Conservation (phyloP, 2,329 filamentous ascomycete genomes). For the Alternaria alternata region DNA sequence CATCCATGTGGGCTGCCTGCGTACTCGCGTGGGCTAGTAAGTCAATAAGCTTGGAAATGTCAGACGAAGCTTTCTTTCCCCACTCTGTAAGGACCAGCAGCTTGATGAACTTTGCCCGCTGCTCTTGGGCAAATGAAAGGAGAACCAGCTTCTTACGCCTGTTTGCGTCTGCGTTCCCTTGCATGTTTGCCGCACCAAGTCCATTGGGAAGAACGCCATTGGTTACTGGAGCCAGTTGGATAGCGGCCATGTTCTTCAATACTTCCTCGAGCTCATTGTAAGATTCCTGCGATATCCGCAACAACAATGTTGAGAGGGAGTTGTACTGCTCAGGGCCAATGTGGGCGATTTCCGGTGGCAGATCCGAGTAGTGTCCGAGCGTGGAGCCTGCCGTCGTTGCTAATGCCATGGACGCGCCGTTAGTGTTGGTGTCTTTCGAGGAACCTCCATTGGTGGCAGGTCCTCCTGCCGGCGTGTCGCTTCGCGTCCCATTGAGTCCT, state of each 20-base stretch:
- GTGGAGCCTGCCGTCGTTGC: conserved; percentile 14
- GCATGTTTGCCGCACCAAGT: conserved; percentile 39
- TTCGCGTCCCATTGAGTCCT: conserved; percentile 24
- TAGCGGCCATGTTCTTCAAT: conserved; percentile 73
- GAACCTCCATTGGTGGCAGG: conserved; percentile 21
- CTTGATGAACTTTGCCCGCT: conserved; percentile 91
- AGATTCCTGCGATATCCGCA: conserved; percentile 81
- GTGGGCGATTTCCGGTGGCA: conserved; percentile 67
- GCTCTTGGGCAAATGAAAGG: conserved; percentile 78
- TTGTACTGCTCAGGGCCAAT: conserved; percentile 76
- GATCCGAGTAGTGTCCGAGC: conserved; percentile 36
- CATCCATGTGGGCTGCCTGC: conserved; percentile 39
- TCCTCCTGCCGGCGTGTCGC: conserved; percentile 21
- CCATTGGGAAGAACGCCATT: conserved; percentile 55
- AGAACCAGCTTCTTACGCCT: conserved; percentile 74
- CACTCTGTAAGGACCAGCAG: conserved; percentile 89
- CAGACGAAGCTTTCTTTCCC: conserved; percentile 70
- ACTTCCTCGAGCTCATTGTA: conserved; percentile 79
- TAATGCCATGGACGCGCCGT: conserved; percentile 28
- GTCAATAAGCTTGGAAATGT: conserved; percentile 88
- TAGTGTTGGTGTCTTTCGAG: conserved; percentile 17
- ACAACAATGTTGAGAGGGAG: conserved; percentile 76
- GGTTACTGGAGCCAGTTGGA: conserved; percentile 66
- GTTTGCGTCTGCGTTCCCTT: conserved; percentile 40
- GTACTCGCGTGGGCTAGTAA: conserved; percentile 74